Percentiles rank a stretch among this genome's conserved stretches.
These are phyloP conservation scores for Taphrina sp. DNA, from an alignment of 1,139 yeast species.

Conservation along the genomic window DNA sequence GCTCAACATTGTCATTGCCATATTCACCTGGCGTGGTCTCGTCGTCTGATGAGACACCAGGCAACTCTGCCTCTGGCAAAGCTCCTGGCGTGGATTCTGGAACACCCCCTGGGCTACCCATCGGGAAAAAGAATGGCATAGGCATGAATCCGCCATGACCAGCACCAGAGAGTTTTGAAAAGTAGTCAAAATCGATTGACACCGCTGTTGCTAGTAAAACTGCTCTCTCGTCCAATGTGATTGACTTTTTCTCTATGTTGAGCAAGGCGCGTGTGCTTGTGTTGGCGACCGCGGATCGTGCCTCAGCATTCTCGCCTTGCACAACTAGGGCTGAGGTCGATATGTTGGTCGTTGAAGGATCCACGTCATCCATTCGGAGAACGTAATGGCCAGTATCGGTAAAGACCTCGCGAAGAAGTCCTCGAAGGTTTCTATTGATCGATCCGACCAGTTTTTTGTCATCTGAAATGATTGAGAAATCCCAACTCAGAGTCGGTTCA, in stretches of 20 bases:
- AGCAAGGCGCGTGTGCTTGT: conserved; percentile 36
- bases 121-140: conserved; percentile 9
- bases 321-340: conserved; percentile 18
- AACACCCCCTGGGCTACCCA: neutral
- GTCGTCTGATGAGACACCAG: too few relatives aligned
- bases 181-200: conserved; percentile 91
- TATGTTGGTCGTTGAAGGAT: conserved; percentile 5
- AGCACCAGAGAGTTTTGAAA: conserved; percentile 73
- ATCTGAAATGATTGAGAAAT: conserved; percentile 70
- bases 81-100: conserved; percentile 11
- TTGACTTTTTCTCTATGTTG: conserved; percentile 33
- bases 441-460: conserved; percentile 62
- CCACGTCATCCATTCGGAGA: conserved; percentile 72
- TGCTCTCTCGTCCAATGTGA: conserved; percentile 80
- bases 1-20: neutral
- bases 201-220: conserved; percentile 82
- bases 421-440: conserved; percentile 93
- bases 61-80: neutral
- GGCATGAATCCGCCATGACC: conserved; percentile 16
- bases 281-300: conserved; percentile 47
- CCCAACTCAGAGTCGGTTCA: conserved; percentile 81
- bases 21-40: neutral
- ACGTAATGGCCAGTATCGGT: conserved; percentile 94
- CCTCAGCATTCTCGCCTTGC: conserved; percentile 6
- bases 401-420: conserved; percentile 84